phyloP scores from a whole-genome alignment of 306 rosid genomes.

The Neltuma alba region DNA sequence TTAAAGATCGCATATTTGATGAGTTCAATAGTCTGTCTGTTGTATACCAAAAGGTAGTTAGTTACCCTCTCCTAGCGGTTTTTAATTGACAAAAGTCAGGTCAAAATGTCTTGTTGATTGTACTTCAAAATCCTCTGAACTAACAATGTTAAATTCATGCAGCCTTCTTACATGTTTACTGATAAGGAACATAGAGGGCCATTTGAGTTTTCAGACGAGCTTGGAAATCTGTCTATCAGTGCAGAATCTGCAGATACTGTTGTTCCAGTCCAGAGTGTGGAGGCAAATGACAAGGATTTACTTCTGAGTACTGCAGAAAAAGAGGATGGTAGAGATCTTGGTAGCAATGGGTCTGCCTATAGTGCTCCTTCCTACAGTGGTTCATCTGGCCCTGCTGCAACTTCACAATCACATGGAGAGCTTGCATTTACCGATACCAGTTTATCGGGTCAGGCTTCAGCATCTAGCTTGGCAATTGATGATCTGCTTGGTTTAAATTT shows the following conservation, averaged over 20 bases:
- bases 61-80: conserved; percentile 7
- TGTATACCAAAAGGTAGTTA: conserved; percentile 83
- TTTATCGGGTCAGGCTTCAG: conserved; percentile 49
- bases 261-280: conserved; percentile 86
- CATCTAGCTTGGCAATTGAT: conserved; percentile 73
- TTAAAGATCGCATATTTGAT: conserved; percentile 96
- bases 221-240: conserved; percentile 76
- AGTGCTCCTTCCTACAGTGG: conserved; percentile 78
- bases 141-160: conserved; percentile 48
- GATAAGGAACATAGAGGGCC: conserved; percentile 95
- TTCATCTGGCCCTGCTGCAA: conserved; percentile 53
- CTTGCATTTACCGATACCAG: conserved; percentile 50
- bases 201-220: conserved; percentile 89
- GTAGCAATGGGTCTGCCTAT: conserved; percentile 73
- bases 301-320: conserved; percentile 86
- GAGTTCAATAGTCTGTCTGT: conserved; percentile 98
- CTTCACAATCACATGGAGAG: conserved; percentile 64
- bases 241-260: conserved; percentile 70
- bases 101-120: background rate
- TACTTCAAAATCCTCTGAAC: conserved; percentile 28
- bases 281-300: conserved; percentile 94
- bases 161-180: conserved; percentile 99
- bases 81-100: conserved; percentile 3
- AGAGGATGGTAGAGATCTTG: conserved; percentile 73
- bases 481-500: conserved; percentile 89